Conservation (phyloP, 257 asterid species). For the Leonotis leonurus region DNA sequence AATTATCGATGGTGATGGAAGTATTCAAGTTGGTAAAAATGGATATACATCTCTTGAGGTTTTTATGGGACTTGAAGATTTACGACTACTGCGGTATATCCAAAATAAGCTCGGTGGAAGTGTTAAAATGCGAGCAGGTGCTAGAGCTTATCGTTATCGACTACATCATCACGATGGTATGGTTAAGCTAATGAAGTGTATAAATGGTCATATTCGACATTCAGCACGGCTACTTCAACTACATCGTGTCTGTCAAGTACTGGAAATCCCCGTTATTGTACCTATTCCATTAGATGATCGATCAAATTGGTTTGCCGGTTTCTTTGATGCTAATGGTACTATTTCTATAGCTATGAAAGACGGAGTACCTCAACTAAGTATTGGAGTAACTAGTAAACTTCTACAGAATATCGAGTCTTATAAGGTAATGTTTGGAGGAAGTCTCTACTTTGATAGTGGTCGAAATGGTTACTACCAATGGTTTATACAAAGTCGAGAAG, state of each 20-base stretch:
- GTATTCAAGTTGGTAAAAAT: conserved; percentile 1
- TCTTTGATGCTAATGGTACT: neutral
- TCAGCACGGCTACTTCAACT: conserved; percentile 1
- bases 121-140: conserved; percentile 21
- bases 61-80: conserved; percentile 8
- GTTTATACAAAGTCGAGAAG: neutral
- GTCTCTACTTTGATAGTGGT: conserved; percentile 1
- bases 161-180: neutral
- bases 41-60: conserved; percentile 1
- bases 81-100: conserved; percentile 7
- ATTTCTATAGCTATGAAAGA: no score
- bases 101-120: conserved; percentile 19
- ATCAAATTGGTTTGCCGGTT: conserved; percentile 4
- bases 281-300: neutral
- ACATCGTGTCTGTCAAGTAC: neutral
- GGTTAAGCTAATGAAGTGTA: neutral
- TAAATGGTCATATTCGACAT: conserved; percentile 7
- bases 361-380: conserved; percentile 2
- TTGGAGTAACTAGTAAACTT: neutral
- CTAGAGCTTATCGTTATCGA: conserved; percentile 3
- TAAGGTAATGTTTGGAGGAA: neutral
- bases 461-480: neutral
- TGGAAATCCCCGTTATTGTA: neutral
- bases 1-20: conserved; percentile 11
- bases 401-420: conserved; percentile 4